Evolutionary conservation across 108 stramenopile species (phyloP), one percentile per base, ranked within the genome.

Genomic region (Cyclotella kingstonii): DNA sequence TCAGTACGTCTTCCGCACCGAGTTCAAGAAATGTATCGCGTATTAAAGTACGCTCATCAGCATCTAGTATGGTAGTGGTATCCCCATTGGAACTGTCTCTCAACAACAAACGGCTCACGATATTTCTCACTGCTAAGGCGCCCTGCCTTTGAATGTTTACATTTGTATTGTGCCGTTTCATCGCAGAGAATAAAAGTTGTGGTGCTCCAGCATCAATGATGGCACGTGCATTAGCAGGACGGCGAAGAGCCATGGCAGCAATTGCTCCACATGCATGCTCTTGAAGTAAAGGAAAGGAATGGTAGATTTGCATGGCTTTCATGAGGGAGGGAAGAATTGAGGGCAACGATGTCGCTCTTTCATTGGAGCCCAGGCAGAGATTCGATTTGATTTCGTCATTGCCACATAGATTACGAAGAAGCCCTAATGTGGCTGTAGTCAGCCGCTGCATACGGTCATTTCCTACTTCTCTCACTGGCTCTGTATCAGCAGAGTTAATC

Each of bases 351-450:
- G 40, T 83, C 28, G 9, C 54, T 73, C 17, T 78, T 68, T 54
- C 63, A 34, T 31, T 17, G 2, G 59, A 66, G 10, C 82, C 82
- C 0, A 78, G 48, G 59, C 90, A 91, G 9, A 94, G 68, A 33
- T 72, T 89, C 0, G 84, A 83, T 59, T 94, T 94, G 47, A 94
- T 84, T 54, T 89, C 92, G 58, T 94, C 92, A 67, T 94, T 94
- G 35, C 85, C 92, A 62, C 77, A 90, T 1, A 94, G 63, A 58
- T 94, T 94, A n/a, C 92, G 83, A 5, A 88, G 54, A 22, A 89
- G 54, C 2, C 92, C 89, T 23, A 93, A 34, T 6, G 85, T 51
- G 11, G 84, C 84, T 0, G 84, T 71, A 8, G 63, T 59, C 8
- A 87, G 55, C 22, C 58, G 41, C 5, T 66, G 64, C 45, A 29